Conservation (phyloP, 257 asterid genomes). For the Paulownia fortunei region DNA sequence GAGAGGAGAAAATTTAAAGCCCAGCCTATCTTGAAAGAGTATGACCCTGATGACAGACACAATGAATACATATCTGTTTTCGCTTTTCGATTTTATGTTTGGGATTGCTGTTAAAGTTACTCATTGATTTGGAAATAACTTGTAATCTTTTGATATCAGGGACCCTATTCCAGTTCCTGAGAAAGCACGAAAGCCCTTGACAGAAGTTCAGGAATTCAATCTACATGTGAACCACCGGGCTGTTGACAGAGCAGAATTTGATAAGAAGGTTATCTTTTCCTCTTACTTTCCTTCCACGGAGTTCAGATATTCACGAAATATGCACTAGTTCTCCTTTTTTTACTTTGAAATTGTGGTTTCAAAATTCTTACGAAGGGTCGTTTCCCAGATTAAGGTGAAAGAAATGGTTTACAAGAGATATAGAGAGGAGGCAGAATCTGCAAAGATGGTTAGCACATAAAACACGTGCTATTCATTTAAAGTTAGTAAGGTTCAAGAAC, state of each 20-base stretch:
- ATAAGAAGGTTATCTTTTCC: constrained; percentile 62
- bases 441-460: constrained; percentile 56
- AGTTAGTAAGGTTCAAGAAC: not conserved
- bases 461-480: not conserved
- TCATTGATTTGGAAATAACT: not conserved
- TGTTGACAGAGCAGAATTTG: constrained; percentile 82
- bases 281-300: not conserved
- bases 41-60: constrained; percentile 25
- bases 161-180: constrained; percentile 93
- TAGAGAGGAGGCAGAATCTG: constrained; percentile 91
- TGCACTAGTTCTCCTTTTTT: not conserved
- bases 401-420: constrained; percentile 79
- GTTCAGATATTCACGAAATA: not conserved
- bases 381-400: constrained; percentile 79
- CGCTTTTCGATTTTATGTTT: not conserved
- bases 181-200: constrained; percentile 72
- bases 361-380: constrained; percentile 24
- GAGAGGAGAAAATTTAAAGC: constrained; percentile 87
- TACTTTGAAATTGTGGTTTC: not conserved
- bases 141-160: constrained; percentile 43
- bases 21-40: constrained; percentile 85
- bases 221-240: constrained; percentile 77
- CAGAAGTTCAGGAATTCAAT: constrained; percentile 86
- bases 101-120: not conserved
- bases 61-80: not conserved